These are phyloP conservation scores for Trypanosoma mega DNA, from an alignment of 208 protist species.

Conservation along the genomic window DNA sequence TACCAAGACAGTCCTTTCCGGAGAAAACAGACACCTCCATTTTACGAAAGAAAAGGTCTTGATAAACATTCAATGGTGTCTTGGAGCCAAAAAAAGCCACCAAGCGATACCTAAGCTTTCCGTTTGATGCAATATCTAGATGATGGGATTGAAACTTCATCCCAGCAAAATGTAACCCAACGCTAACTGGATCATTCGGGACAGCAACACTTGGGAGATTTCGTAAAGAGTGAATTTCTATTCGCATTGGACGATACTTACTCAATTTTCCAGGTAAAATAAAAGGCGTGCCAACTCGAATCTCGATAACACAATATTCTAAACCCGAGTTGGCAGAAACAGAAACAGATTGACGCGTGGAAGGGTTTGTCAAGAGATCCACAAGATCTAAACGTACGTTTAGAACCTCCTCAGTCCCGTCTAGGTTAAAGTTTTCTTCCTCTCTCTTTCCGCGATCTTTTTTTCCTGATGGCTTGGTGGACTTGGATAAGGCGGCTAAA, in stretches of 20 bases:
- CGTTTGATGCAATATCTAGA: constrained; percentile 5
- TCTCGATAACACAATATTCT: constrained; percentile 16
- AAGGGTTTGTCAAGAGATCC: constrained; percentile 16
- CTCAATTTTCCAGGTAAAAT: constrained; percentile 17
- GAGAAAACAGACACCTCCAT: constrained; percentile 23
- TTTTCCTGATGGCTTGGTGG: constrained; percentile 5
- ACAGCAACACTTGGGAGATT: constrained; percentile 1
- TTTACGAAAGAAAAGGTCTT: constrained; percentile 21
- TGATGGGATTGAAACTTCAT: constrained; percentile 18
- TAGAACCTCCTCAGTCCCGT: constrained; percentile 8
- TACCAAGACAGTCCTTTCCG: constrained; percentile 29
- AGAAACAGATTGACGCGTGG: background rate
- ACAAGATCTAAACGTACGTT: constrained; percentile 20
- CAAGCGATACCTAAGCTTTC: constrained; percentile 18
- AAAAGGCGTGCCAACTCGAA: constrained; percentile 26
- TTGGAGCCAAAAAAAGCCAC: constrained; percentile 26
- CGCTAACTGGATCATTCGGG: constrained; percentile 3
- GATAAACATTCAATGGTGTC: constrained; percentile 26
- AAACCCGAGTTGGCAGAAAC: background rate
- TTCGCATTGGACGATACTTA: constrained; percentile 35
- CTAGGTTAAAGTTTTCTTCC: constrained; percentile 17
- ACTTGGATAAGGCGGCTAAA: background rate
- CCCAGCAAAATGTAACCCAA: constrained; percentile 17
- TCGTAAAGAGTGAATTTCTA: constrained; percentile 26
- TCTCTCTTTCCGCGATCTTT: constrained; percentile 30